phyloP scores from a whole-genome alignment of 1,284 basidiomycete species.

The Porodaedalea pini region DNA sequence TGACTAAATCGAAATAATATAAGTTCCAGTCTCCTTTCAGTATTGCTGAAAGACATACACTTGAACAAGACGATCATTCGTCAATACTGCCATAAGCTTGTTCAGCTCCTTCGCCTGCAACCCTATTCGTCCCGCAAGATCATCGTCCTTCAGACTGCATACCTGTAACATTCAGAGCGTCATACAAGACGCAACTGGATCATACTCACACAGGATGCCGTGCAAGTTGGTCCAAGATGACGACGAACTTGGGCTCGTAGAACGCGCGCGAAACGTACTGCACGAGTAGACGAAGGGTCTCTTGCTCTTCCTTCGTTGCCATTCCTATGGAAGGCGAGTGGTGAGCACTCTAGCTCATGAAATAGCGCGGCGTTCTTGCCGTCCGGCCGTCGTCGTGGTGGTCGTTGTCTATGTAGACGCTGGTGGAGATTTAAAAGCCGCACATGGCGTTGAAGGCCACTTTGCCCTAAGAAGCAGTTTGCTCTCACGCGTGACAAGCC shows the following conservation, averaged over 20 bases:
- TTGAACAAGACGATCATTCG: slow-evolving; percentile 81
- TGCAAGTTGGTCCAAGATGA: slow-evolving; percentile 91
- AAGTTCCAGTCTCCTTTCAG: neutral
- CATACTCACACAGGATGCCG: slow-evolving; percentile 86
- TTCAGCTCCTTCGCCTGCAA: slow-evolving; percentile 91
- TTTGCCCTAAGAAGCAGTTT: too few species aligned
- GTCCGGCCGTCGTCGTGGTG: neutral
- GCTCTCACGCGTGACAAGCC: too few species aligned
- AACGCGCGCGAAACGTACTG: slow-evolving; percentile 92
- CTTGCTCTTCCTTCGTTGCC: slow-evolving; percentile 72
- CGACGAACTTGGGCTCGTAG: slow-evolving; percentile 89
- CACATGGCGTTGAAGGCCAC: too few species aligned
- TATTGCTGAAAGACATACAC: slow-evolving; percentile 52
- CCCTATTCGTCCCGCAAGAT: slow-evolving; percentile 84
- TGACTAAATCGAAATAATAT: slow-evolving; percentile 47
- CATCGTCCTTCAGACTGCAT: slow-evolving; percentile 83
- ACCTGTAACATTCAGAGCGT: slow-evolving; percentile 21
- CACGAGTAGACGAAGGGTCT: slow-evolving; percentile 75
- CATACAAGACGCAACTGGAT: slow-evolving; percentile 18
- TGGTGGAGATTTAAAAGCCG: too few species aligned
- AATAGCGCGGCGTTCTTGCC: neutral
- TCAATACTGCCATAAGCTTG: slow-evolving; percentile 84
- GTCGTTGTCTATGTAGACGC: neutral
- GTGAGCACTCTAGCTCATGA: neutral
- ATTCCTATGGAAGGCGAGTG: slow-evolving; percentile 32